phyloP scores from a whole-genome alignment of 495 filamentous ascomycete genomes.

The Mytilinidion resinicola region DNA sequence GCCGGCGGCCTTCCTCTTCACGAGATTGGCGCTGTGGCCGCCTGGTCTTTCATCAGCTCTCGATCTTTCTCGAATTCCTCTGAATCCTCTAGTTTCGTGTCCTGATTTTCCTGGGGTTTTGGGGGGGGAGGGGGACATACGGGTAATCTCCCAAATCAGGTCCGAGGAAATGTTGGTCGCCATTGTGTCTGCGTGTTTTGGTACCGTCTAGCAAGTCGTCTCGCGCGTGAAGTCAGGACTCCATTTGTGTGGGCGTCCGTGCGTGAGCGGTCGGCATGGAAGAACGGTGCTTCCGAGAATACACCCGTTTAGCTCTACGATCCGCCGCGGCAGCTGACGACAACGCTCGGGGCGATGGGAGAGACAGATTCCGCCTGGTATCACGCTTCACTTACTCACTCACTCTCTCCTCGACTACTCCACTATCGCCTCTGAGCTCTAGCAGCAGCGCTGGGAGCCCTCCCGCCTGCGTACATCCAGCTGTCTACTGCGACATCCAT shows the following conservation, averaged over 20 bases:
- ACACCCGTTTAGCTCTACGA: too few species aligned
- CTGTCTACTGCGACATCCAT: background rate
- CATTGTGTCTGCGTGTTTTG: conserved; percentile 10
- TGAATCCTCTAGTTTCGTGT: background rate
- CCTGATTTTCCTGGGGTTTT: background rate
- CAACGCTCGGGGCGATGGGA: background rate
- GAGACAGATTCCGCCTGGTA: too few species aligned
- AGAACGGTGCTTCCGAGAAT: background rate
- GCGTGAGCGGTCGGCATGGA: background rate
- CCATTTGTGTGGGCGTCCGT: conserved; percentile 1
- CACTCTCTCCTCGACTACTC: too few species aligned
- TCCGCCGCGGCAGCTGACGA: conserved; percentile 3
- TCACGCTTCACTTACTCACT: too few species aligned
- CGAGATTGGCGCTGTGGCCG: conserved; percentile 73
- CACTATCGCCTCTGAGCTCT: too few species aligned
- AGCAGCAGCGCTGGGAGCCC: too few species aligned
- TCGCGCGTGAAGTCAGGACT: background rate
- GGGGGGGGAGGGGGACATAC: conserved; percentile 49
- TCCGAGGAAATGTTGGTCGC: conserved; percentile 66
- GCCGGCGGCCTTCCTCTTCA: conserved; percentile 73
- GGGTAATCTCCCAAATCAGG: conserved; percentile 83
- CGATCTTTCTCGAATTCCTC: background rate
- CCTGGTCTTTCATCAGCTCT: conserved; percentile 45
- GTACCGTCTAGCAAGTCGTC: background rate
- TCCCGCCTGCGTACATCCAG: too few species aligned